Percentiles rank a stretch among this genome's conserved stretches.
Evolutionary conservation across 1,284 basidiomycete species (phyloP).

Genomic region (Ustilago sp.): DNA sequence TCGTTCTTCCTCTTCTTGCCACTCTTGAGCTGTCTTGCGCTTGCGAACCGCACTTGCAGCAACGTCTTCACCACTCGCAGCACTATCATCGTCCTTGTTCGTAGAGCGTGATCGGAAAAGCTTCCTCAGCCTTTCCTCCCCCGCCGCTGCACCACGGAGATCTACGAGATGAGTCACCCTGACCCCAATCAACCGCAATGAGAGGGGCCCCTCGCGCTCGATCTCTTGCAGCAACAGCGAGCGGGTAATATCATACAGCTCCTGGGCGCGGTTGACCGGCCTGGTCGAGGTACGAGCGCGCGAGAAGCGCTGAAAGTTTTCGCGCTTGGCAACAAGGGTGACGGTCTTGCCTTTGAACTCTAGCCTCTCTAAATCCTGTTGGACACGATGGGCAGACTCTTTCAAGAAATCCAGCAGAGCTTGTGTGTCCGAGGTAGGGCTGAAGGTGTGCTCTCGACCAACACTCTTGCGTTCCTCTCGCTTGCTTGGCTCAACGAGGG

Average conservation of each 20-base stretch:
- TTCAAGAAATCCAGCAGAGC: slow-evolving; percentile 51
- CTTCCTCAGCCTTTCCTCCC: slow-evolving; percentile 39
- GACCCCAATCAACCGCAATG: slow-evolving; percentile 62
- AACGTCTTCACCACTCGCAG: background rate
- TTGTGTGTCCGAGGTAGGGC: slow-evolving; percentile 52
- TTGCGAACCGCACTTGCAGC: background rate
- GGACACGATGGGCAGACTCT: slow-evolving; percentile 56
- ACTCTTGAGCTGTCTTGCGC: slow-evolving; percentile 30
- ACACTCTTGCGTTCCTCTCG: slow-evolving; percentile 63
- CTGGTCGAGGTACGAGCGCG: slow-evolving; percentile 45
- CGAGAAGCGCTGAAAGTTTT: slow-evolving; percentile 63
- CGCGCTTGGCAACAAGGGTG: slow-evolving; percentile 62
- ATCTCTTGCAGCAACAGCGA: slow-evolving; percentile 54
- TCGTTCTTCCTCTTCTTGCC: slow-evolving; percentile 44
- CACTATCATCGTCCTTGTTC: background rate
- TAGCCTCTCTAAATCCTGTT: slow-evolving; percentile 56
- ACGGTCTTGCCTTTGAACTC: slow-evolving; percentile 62
- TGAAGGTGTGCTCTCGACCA: slow-evolving; percentile 67
- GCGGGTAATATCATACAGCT: slow-evolving; percentile 54
- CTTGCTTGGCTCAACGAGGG: slow-evolving; percentile 58
- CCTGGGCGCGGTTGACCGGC: slow-evolving; percentile 48
- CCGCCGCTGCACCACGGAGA: slow-evolving; percentile 41
- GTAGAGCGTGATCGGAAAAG: slow-evolving; percentile 25
- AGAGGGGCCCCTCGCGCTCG: slow-evolving; percentile 35
- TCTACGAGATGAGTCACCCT: slow-evolving; percentile 58